Base-by-base conservation (phyloP, 345 rosid genomes). In the Ricinus communis region DNA sequence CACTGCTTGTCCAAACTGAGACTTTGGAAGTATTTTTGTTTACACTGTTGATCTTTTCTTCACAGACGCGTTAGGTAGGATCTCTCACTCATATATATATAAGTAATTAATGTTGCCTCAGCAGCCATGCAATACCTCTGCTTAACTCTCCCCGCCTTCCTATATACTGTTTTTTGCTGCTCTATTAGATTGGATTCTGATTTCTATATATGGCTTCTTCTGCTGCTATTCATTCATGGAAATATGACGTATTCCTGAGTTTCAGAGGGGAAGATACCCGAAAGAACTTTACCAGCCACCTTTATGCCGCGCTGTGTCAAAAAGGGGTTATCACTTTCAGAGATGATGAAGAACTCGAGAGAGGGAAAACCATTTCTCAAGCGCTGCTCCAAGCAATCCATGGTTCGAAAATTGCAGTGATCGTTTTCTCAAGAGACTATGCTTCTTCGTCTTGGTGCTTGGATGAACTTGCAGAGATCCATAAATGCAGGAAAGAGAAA, bases 201-300 rank as follows among this genome's bases (percentile, higher is more conserved):
- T n/a, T 11, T 27, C 8, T 28, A 30, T n/a, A n/a, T 4, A 18
- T 21, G 18, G 8, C 47, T 8, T 28, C 14, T 15, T 57, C 19
- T 15, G 3, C 6, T 6, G 22, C 49, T 4, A n/a, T 30, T 51
- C 24, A 9, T 8, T 43, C 60, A 33, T 36, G 71, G 50, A 68
- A 54, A 36, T 54, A 68, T 43, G 71, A 68, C 18, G 62, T 53
- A 8, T 68, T 68, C 47, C 71, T 68, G 4, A 49, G 57, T 13
- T 63, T 41, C 33, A 12, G 30, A 41, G 67, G 50, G 1, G 33
- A 45, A 63, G 67, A 63, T 6, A 63, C 69, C 7, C 41, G 70
- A 13, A 64, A 64, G 11, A 64, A n/a, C 4, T 65, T 45, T 14
- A 65, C 31, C 9, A 28, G 68, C 68, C 70, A 66, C 22, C 60